Evolutionary conservation across 306 rosid species (phyloP), one percentile per base, ranked within the genome.

Genomic region (Oxytropis ochrocephala): DNA sequence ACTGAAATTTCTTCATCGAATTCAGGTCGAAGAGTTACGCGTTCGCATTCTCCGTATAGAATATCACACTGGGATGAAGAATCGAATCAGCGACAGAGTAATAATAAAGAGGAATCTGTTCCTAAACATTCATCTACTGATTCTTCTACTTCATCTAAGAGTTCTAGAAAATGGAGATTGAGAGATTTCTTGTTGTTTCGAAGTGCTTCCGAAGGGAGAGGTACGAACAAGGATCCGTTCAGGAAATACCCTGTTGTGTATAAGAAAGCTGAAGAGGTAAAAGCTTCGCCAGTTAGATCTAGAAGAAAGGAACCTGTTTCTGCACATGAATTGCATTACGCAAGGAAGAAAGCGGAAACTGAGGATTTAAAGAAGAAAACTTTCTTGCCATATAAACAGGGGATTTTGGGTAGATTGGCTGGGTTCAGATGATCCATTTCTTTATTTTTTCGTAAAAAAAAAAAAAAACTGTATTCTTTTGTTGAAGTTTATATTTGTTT

Each of bases 131-230:
- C 70, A 11, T n/a, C 71, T 4, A 16, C 75, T 14, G 38, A 6
- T 33, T 6, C 38, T 6, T 1, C 39, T 75, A 24, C 83, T 21
- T 64, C 77, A n/a, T 80, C 79, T 0, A 87, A 85, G 79, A 74
- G 79, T 55, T 67, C 86, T 0, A 89, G 72, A 74, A 91, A 82
- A 76, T 94, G 99, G 99, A 88, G 89, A 29, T 43, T 94, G 30
- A 87, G 66, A 46, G 95, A 94, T 61, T 89, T 91, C 7, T 67
- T 91, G 33, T 36, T 94, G 70, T 94, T 94, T 57, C 88, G 97
- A 0, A 94, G 99, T 48, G 95, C 97, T 5, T 94, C 96, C 0
- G 99, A 94, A 81, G 98, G 98, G 10, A 68, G 95, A 64, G 89
- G 92, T 5, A 57, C 86, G 4, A 84, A 61, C 46, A 89, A 84